Percentiles rank a stretch among this genome's conserved stretches.
Conservation (phyloP, 257 asterid species). For the Parsonsia alboflavescens region DNA sequence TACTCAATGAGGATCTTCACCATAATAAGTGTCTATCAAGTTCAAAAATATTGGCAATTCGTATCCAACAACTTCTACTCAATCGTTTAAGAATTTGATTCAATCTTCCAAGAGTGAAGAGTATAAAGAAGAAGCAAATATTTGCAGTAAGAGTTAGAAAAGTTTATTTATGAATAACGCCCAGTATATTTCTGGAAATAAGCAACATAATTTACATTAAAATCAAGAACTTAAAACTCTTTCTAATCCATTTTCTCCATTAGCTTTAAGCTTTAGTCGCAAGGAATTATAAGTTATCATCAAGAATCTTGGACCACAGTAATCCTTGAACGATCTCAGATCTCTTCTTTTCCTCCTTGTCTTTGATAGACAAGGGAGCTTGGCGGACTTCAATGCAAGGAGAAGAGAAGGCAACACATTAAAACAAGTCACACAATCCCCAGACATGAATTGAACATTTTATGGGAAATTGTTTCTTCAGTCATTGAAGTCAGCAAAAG, state of each 20-base stretch:
- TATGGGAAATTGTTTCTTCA: too few relatives aligned
- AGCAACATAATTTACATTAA: conserved; percentile 47
- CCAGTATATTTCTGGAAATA: conserved; percentile 42
- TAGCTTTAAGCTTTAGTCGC: too few relatives aligned
- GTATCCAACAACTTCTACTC: too few relatives aligned
- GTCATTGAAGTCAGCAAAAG: background rate
- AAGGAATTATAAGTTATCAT: conserved; percentile 39
- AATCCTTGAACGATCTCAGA: conserved; percentile 67
- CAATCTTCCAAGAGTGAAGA: too few relatives aligned
- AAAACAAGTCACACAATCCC: background rate
- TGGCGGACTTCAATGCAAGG: conserved; percentile 53
- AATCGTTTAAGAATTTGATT: too few relatives aligned
- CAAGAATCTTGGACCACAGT: conserved; percentile 65
- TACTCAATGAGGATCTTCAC: too few relatives aligned
- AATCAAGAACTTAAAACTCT: conserved; percentile 45
- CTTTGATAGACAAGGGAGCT: conserved; percentile 73
- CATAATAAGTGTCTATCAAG: too few relatives aligned
- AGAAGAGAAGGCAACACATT: background rate
- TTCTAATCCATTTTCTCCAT: too few relatives aligned
- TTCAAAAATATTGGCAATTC: too few relatives aligned
- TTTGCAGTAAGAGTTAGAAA: too few relatives aligned
- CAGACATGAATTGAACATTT: background rate
- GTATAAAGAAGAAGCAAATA: too few relatives aligned
- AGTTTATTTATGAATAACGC: conserved; percentile 25
- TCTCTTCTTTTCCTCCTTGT: conserved; percentile 83